Conservation (phyloP, 208 protist species). For the Porcisia deanei region DNA sequence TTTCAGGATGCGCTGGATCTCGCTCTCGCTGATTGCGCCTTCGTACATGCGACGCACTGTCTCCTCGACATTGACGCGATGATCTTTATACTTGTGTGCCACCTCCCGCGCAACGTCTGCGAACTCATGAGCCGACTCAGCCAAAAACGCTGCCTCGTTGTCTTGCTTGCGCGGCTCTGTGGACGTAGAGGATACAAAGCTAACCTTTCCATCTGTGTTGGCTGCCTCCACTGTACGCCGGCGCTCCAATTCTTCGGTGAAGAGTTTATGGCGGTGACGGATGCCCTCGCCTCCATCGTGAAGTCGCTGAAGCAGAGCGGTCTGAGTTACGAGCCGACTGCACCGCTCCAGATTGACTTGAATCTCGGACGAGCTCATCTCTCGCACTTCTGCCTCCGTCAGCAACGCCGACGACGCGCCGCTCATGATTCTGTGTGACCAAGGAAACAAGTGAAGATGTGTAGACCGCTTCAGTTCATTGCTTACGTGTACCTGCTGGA, state of each 20-base stretch:
- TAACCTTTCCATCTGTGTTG: neutral
- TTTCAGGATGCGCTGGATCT: slow-evolving; percentile 73
- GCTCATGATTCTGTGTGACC: neutral
- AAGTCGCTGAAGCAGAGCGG: slow-evolving; percentile 51
- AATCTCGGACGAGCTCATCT: slow-evolving; percentile 41
- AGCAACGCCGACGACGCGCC: slow-evolving; percentile 7
- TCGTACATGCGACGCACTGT: slow-evolving; percentile 76
- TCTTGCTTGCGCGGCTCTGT: neutral
- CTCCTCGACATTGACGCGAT: slow-evolving; percentile 62
- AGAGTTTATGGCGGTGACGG: slow-evolving; percentile 39
- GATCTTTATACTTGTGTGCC: slow-evolving; percentile 55
- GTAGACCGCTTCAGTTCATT: neutral
- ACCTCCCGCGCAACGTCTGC: slow-evolving; percentile 13
- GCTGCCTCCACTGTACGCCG: slow-evolving; percentile 13
- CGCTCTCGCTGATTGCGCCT: slow-evolving; percentile 65
- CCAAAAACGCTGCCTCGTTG: slow-evolving; percentile 14
- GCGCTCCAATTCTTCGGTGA: slow-evolving; percentile 41
- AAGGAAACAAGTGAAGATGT: neutral
- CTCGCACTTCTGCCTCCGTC: slow-evolving; percentile 27
- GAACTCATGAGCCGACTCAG: neutral
- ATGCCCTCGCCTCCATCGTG: slow-evolving; percentile 60
- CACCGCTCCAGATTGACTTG: slow-evolving; percentile 62
- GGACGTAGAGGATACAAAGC: neutral
- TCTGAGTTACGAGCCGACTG: slow-evolving; percentile 54
- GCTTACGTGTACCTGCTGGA: neutral